Evolutionary conservation across 345 rosid species (phyloP).

Genomic region (Zanthoxylum bungeanum): DNA sequence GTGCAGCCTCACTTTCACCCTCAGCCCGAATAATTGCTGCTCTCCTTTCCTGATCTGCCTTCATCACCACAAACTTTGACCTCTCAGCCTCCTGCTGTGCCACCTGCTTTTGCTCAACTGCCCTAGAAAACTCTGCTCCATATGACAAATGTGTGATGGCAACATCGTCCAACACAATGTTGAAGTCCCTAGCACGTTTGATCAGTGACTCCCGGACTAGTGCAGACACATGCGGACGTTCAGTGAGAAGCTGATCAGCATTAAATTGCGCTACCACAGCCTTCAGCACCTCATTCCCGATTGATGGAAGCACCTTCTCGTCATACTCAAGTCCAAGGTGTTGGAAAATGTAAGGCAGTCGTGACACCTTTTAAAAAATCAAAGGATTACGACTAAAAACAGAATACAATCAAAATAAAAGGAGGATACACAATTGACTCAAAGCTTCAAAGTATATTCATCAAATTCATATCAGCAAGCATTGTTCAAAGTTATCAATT

Average conservation of each 20-base stretch:
- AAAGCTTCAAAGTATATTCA: neutral
- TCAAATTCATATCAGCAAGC: neutral
- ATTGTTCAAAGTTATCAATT: neutral
- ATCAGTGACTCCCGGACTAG: slow-evolving; percentile 69
- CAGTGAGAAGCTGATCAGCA: slow-evolving; percentile 98
- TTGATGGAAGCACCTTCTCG: slow-evolving; percentile 95
- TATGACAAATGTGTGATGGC: slow-evolving; percentile 96
- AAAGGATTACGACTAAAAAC: neutral
- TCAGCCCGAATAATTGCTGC: slow-evolving; percentile 94
- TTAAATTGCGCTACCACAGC: slow-evolving; percentile 97
- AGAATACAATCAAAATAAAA: neutral
- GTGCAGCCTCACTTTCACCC: slow-evolving; percentile 99
- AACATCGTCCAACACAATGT: slow-evolving; percentile 84
- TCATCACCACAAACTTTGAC: slow-evolving; percentile 89
- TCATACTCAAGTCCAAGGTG: slow-evolving; percentile 89
- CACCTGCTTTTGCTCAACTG: slow-evolving; percentile 97
- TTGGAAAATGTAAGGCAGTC: slow-evolving; percentile 75
- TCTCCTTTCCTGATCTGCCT: slow-evolving; percentile 98
- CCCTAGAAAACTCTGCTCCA: slow-evolving; percentile 87
- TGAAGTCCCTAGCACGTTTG: slow-evolving; percentile 82
- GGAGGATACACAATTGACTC: neutral
- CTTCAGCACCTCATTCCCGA: slow-evolving; percentile 97
- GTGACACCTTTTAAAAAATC: slow-evolving; percentile 41
- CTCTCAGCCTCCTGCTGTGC: slow-evolving; percentile 99
- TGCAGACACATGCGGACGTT: slow-evolving; percentile 95